Evolutionary conservation across 371 early-diverging fungal species (phyloP).

Genomic region (Haplosporangium sp.): DNA sequence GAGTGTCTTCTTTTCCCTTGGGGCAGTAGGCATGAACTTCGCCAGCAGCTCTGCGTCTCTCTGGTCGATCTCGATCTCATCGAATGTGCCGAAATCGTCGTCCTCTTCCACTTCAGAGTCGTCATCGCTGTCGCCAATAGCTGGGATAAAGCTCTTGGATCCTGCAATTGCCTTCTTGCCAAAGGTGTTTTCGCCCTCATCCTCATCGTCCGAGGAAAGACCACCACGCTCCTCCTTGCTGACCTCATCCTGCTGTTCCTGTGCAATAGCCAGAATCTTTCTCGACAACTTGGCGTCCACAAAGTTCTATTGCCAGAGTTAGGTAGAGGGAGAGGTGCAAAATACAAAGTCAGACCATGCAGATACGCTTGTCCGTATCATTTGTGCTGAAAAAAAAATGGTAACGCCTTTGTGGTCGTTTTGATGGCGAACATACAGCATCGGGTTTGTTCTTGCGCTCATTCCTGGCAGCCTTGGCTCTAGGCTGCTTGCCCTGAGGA

Average conservation of each 20-base stretch:
- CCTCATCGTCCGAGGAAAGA: slow-evolving; percentile 53
- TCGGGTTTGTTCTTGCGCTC: slow-evolving; percentile 65
- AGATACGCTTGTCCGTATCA: background rate
- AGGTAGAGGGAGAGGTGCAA: background rate
- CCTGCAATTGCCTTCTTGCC: slow-evolving; percentile 31
- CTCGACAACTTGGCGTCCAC: slow-evolving; percentile 91
- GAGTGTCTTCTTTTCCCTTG: slow-evolving; percentile 83
- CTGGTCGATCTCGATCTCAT: slow-evolving; percentile 74
- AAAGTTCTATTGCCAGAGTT: slow-evolving; percentile 67
- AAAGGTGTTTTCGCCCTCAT: slow-evolving; percentile 50
- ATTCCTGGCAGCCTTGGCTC: slow-evolving; percentile 71
- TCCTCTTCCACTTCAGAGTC: slow-evolving; percentile 64
- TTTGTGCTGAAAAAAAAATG: slow-evolving; percentile 5
- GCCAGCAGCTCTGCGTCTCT: slow-evolving; percentile 82
- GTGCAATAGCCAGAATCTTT: slow-evolving; percentile 88
- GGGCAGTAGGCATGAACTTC: slow-evolving; percentile 89
- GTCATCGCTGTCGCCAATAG: slow-evolving; percentile 55
- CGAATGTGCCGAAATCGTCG: slow-evolving; percentile 60
- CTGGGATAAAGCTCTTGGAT: slow-evolving; percentile 32
- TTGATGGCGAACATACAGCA: slow-evolving; percentile 31
- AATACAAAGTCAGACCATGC: background rate
- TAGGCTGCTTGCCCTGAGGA: slow-evolving; percentile 55
- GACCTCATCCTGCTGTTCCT: slow-evolving; percentile 93
- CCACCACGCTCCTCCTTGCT: slow-evolving; percentile 59
- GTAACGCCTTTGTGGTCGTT: background rate